Conservation (phyloP, 2,329 filamentous ascomycete species). For the Colletotrichum gloeosporioides region DNA sequence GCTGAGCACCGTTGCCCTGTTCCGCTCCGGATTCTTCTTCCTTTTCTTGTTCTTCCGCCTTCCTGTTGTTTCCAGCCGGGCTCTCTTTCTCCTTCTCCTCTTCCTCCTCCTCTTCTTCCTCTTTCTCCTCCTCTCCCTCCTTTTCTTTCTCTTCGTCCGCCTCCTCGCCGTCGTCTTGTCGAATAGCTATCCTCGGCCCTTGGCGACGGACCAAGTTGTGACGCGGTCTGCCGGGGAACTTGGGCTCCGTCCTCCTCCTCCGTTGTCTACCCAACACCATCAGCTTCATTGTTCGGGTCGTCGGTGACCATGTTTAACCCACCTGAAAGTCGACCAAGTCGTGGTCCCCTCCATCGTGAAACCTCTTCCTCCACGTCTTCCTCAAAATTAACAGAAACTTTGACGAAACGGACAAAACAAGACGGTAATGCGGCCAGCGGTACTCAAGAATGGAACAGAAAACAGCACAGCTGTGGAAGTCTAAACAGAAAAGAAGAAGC, state of each 20-base stretch:
- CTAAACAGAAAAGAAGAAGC: background rate
- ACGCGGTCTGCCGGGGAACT: constrained; percentile 10
- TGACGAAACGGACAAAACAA: background rate
- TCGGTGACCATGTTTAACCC: background rate
- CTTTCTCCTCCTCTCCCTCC: background rate
- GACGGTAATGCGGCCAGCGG: background rate
- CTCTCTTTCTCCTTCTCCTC: background rate
- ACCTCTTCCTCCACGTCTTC: background rate
- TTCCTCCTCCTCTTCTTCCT: background rate
- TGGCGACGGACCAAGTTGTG: constrained; percentile 1
- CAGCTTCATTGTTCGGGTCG: background rate
- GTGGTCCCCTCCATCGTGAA: constrained; percentile 4
- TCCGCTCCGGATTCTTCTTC: background rate
- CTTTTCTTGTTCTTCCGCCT: background rate
- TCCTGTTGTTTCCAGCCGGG: background rate
- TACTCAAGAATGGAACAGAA: background rate
- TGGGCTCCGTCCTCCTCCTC: background rate
- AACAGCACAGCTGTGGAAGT: constrained; percentile 15
- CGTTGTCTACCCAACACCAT: background rate
- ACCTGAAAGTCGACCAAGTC: constrained; percentile 9
- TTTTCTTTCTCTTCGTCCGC: constrained; percentile 8
- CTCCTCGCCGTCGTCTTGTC: background rate
- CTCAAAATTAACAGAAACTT: background rate
- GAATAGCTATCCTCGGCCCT: background rate
- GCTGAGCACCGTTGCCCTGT: background rate